A percentile compares a stretch with the other conserved stretches of the same genome.
These are phyloP conservation scores for Pyrus hybrid DNA, from an alignment of 331 rosid species.

Conservation along the genomic window DNA sequence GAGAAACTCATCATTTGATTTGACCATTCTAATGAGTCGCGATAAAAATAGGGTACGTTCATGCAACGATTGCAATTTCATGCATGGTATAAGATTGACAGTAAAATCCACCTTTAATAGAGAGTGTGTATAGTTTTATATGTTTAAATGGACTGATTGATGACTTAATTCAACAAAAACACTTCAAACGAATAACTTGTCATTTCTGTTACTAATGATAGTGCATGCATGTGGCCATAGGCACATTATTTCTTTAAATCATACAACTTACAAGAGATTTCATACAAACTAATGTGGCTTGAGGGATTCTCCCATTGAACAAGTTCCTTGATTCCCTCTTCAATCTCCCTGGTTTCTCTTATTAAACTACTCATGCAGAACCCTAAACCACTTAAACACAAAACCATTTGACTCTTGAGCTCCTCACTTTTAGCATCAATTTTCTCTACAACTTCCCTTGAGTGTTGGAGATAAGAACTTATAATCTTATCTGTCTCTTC, in stretches of 20 bases:
- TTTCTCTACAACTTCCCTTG: conserved; percentile 27
- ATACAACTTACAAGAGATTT: conserved; percentile 29
- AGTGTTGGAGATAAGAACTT: conserved; percentile 30
- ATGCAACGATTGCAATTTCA: too few species aligned
- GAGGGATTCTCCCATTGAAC: conserved; percentile 61
- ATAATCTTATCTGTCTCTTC: conserved; percentile 37
- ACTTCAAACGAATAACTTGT: too few species aligned
- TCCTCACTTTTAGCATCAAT: conserved; percentile 20
- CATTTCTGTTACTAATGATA: too few species aligned
- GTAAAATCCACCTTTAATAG: too few species aligned
- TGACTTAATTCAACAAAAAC: too few species aligned
- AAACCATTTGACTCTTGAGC: conserved; percentile 30
- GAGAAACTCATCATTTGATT: too few species aligned
- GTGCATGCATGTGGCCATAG: not conserved
- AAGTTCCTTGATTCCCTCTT: conserved; percentile 43
- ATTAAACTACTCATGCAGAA: conserved; percentile 44
- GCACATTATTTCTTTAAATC: conserved; percentile 17
- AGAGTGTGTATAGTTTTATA: too few species aligned
- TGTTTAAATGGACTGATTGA: too few species aligned
- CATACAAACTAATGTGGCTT: conserved; percentile 28
- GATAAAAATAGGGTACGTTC: too few species aligned
- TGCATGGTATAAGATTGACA: too few species aligned
- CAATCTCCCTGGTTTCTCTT: conserved; percentile 43
- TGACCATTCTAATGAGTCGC: too few species aligned
- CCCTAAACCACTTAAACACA: conserved; percentile 47